Evolutionary conservation across 306 rosid genomes (phyloP).

Genomic region (Elaeagnus macrophylla): DNA sequence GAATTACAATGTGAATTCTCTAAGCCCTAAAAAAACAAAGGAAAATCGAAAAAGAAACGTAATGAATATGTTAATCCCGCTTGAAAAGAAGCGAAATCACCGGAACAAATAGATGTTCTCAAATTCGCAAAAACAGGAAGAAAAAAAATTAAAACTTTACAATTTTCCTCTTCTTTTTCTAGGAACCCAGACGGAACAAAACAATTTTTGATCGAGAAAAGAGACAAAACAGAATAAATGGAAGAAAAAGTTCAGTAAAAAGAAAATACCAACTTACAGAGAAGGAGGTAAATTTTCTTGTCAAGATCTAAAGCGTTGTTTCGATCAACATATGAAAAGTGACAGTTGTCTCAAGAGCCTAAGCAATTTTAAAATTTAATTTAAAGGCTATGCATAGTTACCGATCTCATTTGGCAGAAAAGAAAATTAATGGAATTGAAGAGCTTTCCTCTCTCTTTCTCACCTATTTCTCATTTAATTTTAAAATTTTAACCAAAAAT

Average conservation of each 20-base stretch:
- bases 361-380: too few relatives aligned
- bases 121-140: not conserved
- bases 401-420: conserved; percentile 26
- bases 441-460: conserved; percentile 7
- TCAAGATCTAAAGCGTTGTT: conserved; percentile 37
- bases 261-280: conserved; percentile 12
- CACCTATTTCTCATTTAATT: too few relatives aligned
- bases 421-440: conserved; percentile 19
- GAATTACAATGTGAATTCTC: conserved; percentile 21
- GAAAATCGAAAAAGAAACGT: not conserved
- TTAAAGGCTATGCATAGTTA: not conserved
- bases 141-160: not conserved
- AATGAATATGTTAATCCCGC: not conserved
- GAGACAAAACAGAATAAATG: not conserved
- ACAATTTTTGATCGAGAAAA: not conserved
- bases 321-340: conserved; percentile 19
- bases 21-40: conserved; percentile 30
- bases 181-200: conserved; percentile 5
- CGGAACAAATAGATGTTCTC: not conserved
- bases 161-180: not conserved
- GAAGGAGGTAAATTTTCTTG: conserved; percentile 13
- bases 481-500: not conserved
- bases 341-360: not conserved
- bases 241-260: conserved; percentile 15
- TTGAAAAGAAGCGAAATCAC: not conserved